Evolutionary conservation across 179 eudicot species (phyloP).

Genomic region (Heliamphora ciliata): DNA sequence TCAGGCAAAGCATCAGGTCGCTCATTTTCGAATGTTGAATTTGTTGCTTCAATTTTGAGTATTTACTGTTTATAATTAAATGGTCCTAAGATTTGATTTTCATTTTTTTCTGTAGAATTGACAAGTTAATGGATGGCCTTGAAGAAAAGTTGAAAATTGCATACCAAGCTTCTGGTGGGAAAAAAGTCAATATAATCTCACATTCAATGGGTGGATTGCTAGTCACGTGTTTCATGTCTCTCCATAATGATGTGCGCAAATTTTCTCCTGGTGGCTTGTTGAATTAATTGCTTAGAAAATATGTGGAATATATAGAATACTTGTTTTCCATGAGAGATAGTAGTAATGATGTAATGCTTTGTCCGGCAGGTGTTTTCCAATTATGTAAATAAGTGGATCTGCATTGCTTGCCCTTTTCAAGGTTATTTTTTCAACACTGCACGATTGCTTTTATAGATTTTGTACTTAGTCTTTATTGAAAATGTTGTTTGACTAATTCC

Average conservation of each 20-base stretch:
- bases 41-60: neutral
- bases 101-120: constrained; percentile 47
- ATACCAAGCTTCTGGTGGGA: constrained; percentile 77
- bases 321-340: neutral
- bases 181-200: constrained; percentile 79
- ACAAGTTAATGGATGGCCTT: constrained; percentile 70
- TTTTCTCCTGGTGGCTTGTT: constrained; percentile 21
- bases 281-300: neutral
- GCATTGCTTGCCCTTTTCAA: constrained; percentile 95
- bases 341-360: constrained; percentile 11
- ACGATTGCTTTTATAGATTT: constrained; percentile 6
- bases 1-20: constrained; percentile 97
- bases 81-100: neutral
- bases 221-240: constrained; percentile 66
- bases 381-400: constrained; percentile 89
- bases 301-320: neutral
- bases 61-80: neutral
- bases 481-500: neutral
- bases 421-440: constrained; percentile 34
- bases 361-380: constrained; percentile 61
- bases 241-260: constrained; percentile 59
- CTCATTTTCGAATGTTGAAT: constrained; percentile 15
- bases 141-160: constrained; percentile 64
- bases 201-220: constrained; percentile 99
- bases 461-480: neutral